Conservation (phyloP, 192 early-diverging fungal genomes). For the Kickxella alabastrina region DNA sequence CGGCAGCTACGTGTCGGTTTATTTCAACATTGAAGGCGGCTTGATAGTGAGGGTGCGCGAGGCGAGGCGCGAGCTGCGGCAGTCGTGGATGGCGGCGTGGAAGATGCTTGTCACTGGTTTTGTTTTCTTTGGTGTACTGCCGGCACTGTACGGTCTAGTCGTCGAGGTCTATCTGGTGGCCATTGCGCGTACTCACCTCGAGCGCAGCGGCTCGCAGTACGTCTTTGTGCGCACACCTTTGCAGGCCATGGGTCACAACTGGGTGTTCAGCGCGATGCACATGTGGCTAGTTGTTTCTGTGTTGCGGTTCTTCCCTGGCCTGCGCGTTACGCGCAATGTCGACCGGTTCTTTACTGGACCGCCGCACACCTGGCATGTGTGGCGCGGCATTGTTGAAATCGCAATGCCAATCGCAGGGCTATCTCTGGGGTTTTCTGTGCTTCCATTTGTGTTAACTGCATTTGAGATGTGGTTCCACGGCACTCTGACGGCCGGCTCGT, state of each 20-base stretch:
- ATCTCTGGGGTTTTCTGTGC: neutral
- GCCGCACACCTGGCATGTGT: constrained; percentile 36
- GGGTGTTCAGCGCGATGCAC: constrained; percentile 38
- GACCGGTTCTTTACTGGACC: constrained; percentile 30
- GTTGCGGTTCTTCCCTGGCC: constrained; percentile 24
- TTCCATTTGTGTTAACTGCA: constrained; percentile 23
- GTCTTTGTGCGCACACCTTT: constrained; percentile 12
- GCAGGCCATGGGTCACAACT: constrained; percentile 32
- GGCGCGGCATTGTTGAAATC: constrained; percentile 18
- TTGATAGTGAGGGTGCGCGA: constrained; percentile 7
- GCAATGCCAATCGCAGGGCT: constrained; percentile 16
- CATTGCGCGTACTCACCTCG: constrained; percentile 18
- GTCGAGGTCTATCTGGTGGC: constrained; percentile 39
- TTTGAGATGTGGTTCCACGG: constrained; percentile 7
- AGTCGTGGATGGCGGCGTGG: constrained; percentile 11
- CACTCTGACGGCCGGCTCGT: constrained; percentile 19
- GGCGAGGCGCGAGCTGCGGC: constrained; percentile 8
- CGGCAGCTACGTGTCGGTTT: neutral
- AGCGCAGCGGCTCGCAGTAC: neutral
- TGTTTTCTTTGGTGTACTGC: constrained; percentile 27
- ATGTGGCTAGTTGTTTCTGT: constrained; percentile 23
- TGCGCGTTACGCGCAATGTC: constrained; percentile 11
- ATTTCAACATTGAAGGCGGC: constrained; percentile 1
- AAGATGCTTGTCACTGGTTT: constrained; percentile 5
- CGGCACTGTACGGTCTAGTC: constrained; percentile 29